A percentile compares a stretch with the other conserved stretches of the same genome.
phyloP scores from a whole-genome alignment of 192 early-diverging fungal species.

The Entomortierella beljakovae region DNA sequence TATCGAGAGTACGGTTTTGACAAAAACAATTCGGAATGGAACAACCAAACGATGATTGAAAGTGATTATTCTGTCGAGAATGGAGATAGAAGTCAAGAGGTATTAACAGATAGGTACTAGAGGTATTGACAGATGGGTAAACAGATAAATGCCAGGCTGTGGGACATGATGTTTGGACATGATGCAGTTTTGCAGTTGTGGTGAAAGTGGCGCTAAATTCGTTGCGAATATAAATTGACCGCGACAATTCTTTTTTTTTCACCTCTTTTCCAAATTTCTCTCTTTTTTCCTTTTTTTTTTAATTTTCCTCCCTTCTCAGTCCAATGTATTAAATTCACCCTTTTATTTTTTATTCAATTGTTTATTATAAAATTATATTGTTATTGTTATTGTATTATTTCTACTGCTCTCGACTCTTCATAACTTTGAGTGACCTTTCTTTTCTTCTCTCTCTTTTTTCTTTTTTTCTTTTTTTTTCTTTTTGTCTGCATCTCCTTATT shows the following conservation, averaged over 20 bases:
- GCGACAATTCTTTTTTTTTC: not conserved
- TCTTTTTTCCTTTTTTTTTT: not conserved
- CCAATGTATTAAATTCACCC: conserved; percentile 1
- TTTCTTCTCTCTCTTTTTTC: not conserved
- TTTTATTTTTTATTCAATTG: not conserved
- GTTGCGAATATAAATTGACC: conserved; percentile 2
- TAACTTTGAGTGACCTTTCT: not conserved
- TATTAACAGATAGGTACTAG: too few species aligned
- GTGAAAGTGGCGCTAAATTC: not conserved
- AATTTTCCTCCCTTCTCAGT: not conserved
- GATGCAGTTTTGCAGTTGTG: too few species aligned
- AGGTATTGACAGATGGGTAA: too few species aligned
- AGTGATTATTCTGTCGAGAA: too few species aligned
- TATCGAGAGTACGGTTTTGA: too few species aligned
- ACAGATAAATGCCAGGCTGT: too few species aligned
- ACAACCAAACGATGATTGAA: too few species aligned
- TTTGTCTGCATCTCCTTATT: too few species aligned
- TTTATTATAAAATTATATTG: not conserved
- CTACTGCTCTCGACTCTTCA: not conserved
- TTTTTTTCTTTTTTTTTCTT: not conserved
- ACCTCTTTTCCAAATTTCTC: not conserved
- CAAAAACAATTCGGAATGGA: too few species aligned
- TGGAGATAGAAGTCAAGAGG: too few species aligned
- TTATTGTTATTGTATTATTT: conserved; percentile 1
- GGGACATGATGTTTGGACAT: too few species aligned